These are phyloP conservation scores for Fusarium citri DNA, from an alignment of 2,329 filamentous ascomycete species.

Conservation along the genomic window DNA sequence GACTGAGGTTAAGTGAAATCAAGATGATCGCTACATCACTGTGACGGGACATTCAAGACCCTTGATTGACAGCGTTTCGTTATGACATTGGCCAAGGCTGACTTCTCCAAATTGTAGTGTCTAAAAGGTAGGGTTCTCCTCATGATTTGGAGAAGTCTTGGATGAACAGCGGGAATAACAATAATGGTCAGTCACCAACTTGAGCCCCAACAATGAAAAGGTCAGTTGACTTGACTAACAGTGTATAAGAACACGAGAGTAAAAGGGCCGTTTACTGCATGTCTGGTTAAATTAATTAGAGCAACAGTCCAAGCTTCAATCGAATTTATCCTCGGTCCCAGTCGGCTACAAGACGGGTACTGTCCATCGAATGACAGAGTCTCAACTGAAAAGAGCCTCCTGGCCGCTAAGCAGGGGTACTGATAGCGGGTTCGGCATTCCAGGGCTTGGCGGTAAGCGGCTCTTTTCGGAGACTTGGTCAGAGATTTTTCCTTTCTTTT, in stretches of 20 bases:
- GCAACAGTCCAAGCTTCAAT: slow-evolving; percentile 8
- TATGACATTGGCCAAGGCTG: slow-evolving; percentile 29
- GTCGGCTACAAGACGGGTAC: slow-evolving; percentile 35
- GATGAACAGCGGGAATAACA: slow-evolving; percentile 18
- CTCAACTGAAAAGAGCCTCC: slow-evolving; percentile 12
- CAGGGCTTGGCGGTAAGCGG: slow-evolving; percentile 28
- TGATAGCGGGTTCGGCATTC: slow-evolving; percentile 18
- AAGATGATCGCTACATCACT: slow-evolving; percentile 10
- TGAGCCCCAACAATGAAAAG: not conserved
- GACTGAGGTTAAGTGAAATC: not conserved
- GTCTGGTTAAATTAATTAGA: slow-evolving; percentile 31
- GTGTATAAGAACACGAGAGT: slow-evolving; percentile 7
- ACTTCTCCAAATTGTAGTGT: slow-evolving; percentile 34
- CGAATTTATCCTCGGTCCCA: slow-evolving; percentile 42
- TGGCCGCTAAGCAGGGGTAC: slow-evolving; percentile 21
- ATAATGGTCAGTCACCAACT: not conserved
- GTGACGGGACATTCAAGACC: not conserved
- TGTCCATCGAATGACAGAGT: slow-evolving; percentile 9
- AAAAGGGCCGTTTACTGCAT: slow-evolving; percentile 20
- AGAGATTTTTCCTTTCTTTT: not conserved
- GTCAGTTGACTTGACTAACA: not conserved
- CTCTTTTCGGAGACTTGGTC: slow-evolving; percentile 15
- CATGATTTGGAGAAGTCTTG: slow-evolving; percentile 41
- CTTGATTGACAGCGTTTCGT: slow-evolving; percentile 1
- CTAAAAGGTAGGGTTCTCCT: slow-evolving; percentile 34